These are phyloP conservation scores for Amylostereum areolatum DNA, from an alignment of 1,284 basidiomycete species.

Conservation along the genomic window DNA sequence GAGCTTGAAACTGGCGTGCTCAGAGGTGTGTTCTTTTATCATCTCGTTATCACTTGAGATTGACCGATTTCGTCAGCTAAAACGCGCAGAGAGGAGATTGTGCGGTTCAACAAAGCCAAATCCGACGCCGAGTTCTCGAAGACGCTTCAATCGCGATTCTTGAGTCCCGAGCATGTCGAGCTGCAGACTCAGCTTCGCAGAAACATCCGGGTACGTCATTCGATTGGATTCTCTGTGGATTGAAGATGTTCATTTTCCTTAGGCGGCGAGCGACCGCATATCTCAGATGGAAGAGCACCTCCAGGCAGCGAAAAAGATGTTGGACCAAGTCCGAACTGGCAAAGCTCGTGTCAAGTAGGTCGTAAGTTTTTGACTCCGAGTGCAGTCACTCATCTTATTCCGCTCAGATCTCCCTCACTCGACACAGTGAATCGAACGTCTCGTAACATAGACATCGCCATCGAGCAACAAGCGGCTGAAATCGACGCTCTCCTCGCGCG, in stretches of 20 bases:
- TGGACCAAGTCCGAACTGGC: conserved; percentile 59
- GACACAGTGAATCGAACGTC: conserved; percentile 82
- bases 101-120: conserved; percentile 68
- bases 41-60: not conserved
- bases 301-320: conserved; percentile 60
- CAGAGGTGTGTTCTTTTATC: conserved; percentile 41
- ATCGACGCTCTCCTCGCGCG: conserved; percentile 51
- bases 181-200: conserved; percentile 72
- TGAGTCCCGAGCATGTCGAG: conserved; percentile 87
- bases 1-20: conserved; percentile 60
- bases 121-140: conserved; percentile 75
- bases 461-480: conserved; percentile 58
- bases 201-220: conserved; percentile 51
- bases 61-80: conserved; percentile 38
- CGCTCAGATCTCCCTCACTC: conserved; percentile 66
- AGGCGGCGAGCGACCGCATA: conserved; percentile 67
- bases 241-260: conserved; percentile 7
- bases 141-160: conserved; percentile 72
- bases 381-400: too few relatives aligned
- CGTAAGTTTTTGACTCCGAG: not conserved
- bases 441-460: conserved; percentile 72
- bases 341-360: conserved; percentile 58
- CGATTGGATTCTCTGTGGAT: too few relatives aligned
- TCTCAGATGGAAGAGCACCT: conserved; percentile 76
- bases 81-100: conserved; percentile 70